phyloP scores from a whole-genome alignment of 1,284 basidiomycete species.

The Papiliotrema fonsecae region DNA sequence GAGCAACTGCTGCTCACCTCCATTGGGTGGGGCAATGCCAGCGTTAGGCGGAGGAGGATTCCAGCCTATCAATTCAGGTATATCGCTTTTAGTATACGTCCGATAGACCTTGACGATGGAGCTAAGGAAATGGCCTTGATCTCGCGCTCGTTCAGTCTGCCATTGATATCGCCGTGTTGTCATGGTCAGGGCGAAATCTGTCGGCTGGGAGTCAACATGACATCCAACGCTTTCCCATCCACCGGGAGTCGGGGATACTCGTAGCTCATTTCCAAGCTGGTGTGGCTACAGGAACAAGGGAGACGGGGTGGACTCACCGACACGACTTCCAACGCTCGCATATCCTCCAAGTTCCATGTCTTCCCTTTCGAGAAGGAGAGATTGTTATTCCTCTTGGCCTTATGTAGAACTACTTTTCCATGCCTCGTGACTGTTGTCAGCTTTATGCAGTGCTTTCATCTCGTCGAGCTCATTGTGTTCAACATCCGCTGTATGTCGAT shows the following conservation, averaged over 20 bases:
- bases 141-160: slow-evolving; percentile 68
- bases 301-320: slow-evolving; percentile 54
- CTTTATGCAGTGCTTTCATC: too few species aligned
- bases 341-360: slow-evolving; percentile 83
- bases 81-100: slow-evolving; percentile 56
- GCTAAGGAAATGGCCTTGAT: slow-evolving; percentile 68
- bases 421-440: slow-evolving; percentile 56
- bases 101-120: slow-evolving; percentile 67
- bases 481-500: too few species aligned
- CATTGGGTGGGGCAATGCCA: not conserved
- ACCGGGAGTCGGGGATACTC: not conserved
- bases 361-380: slow-evolving; percentile 96
- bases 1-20: slow-evolving; percentile 2
- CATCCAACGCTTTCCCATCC: not conserved
- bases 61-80: slow-evolving; percentile 45
- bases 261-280: not conserved
- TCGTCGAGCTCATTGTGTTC: too few species aligned
- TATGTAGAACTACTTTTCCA: slow-evolving; percentile 76
- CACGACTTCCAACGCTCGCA: slow-evolving; percentile 70
- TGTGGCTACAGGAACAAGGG: not conserved
- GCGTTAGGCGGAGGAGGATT: slow-evolving; percentile 7
- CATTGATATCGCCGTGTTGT: slow-evolving; percentile 74
- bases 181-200: slow-evolving; percentile 71
- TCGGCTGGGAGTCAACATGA: slow-evolving; percentile 50
- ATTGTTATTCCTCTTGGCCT: slow-evolving; percentile 93